phyloP scores from a whole-genome alignment of 2,329 filamentous ascomycete species.

The Lachnellula cervina region DNA sequence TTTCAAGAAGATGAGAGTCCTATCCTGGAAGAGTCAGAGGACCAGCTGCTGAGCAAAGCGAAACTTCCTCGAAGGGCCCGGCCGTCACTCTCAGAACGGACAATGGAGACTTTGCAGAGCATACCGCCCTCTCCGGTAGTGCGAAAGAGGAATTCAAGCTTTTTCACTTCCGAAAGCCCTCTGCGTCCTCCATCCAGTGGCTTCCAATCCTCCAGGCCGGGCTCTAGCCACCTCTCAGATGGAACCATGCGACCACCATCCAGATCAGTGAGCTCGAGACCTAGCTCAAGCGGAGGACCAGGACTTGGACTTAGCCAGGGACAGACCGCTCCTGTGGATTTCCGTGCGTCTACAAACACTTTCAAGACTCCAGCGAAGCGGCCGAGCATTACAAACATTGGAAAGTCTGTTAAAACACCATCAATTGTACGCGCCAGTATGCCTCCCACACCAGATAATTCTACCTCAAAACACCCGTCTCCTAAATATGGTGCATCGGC shows the following conservation, averaged over 20 bases:
- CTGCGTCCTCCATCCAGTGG: conserved; percentile 44
- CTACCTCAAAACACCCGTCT: conserved; percentile 31
- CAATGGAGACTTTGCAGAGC: conserved; percentile 75
- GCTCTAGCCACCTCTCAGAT: conserved; percentile 58
- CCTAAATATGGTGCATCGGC: conserved; percentile 31
- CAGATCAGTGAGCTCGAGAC: conserved; percentile 46
- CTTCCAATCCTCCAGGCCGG: conserved; percentile 22
- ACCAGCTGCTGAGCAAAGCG: not conserved
- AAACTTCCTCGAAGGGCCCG: conserved; percentile 15
- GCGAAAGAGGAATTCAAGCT: conserved; percentile 62
- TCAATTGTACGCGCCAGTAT: conserved; percentile 23
- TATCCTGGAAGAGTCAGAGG: conserved; percentile 12
- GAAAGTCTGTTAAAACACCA: conserved; percentile 35
- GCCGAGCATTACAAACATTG: conserved; percentile 31
- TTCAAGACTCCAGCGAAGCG: conserved; percentile 43
- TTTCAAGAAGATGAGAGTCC: conserved; percentile 11
- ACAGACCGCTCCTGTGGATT: conserved; percentile 32
- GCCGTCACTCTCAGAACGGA: conserved; percentile 73
- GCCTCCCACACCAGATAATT: conserved; percentile 12
- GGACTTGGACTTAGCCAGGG: conserved; percentile 34
- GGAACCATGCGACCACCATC: conserved; percentile 49
- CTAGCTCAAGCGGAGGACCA: conserved; percentile 46
- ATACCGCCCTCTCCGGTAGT: conserved; percentile 73
- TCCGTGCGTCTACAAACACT: conserved; percentile 41
- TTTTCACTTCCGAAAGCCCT: conserved; percentile 62